Percentiles rank a stretch among this genome's conserved stretches.
phyloP scores from a whole-genome alignment of 495 filamentous ascomycete species.

The Wilcoxina mikolae region DNA sequence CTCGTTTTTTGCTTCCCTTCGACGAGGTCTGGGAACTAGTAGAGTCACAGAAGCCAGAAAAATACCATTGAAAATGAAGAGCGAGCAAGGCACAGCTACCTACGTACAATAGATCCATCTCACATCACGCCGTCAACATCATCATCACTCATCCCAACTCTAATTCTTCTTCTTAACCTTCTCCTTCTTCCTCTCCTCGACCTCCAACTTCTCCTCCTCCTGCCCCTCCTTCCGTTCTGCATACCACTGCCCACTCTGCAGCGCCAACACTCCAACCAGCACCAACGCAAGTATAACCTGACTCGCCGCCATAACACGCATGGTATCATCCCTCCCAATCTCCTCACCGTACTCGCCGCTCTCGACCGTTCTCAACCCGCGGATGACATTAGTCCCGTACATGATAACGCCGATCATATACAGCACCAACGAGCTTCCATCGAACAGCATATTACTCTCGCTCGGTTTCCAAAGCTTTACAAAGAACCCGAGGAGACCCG shows the following conservation, averaged over 20 bases:
- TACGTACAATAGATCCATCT: background rate
- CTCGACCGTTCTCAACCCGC: conserved; percentile 64
- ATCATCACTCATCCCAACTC: conserved; percentile 6
- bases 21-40: too few species aligned
- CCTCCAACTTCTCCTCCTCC: conserved; percentile 46
- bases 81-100: background rate
- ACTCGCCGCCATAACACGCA: conserved; percentile 84
- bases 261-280: conserved; percentile 71
- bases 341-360: conserved; percentile 40
- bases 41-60: background rate
- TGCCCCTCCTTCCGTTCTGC: conserved; percentile 81
- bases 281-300: conserved; percentile 91
- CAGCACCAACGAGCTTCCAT: conserved; percentile 77
- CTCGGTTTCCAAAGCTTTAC: conserved; percentile 81
- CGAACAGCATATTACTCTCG: conserved; percentile 91
- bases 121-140: background rate
- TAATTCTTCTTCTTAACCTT: conserved; percentile 33
- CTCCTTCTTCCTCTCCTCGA: conserved; percentile 30
- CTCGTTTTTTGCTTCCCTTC: too few species aligned
- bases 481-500: conserved; percentile 80
- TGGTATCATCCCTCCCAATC: conserved; percentile 60
- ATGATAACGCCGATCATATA: conserved; percentile 85
- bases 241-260: conserved; percentile 99
- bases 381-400: conserved; percentile 88
- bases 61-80: background rate